A percentile compares a stretch with the other conserved stretches of the same genome.
These are phyloP conservation scores for Aspergillus nanangensis DNA, from an alignment of 495 filamentous ascomycete genomes.

Conservation along the genomic window DNA sequence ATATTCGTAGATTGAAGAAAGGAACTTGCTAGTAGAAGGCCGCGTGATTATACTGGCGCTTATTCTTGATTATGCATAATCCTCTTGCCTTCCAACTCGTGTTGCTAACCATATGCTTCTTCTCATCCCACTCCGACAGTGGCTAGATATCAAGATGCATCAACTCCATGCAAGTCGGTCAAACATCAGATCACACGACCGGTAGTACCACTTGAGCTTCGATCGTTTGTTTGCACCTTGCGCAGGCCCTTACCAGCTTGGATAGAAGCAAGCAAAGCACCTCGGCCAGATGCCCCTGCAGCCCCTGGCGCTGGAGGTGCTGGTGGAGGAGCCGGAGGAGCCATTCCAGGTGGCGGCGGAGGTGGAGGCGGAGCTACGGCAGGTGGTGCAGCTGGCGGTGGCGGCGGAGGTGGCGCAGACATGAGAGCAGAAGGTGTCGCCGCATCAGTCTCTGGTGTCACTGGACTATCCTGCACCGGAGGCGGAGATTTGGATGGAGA, in stretches of 20 bases:
- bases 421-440: constrained; percentile 12
- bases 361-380: constrained; percentile 30
- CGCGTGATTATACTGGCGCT: too few species aligned
- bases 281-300: constrained; percentile 37
- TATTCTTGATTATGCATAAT: too few species aligned
- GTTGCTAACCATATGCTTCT: too few species aligned
- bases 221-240: constrained; percentile 84
- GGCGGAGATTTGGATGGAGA: constrained; percentile 38
- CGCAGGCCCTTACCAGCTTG: constrained; percentile 69
- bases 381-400: constrained; percentile 31
- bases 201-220: constrained; percentile 62
- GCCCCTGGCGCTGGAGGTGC: constrained; percentile 41
- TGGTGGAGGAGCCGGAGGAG: constrained; percentile 48
- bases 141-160: too few species aligned
- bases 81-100: too few species aligned
- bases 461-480: constrained; percentile 32
- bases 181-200: constrained; percentile 67
- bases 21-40: too few species aligned
- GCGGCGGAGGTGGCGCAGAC: constrained; percentile 23
- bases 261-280: constrained; percentile 75
- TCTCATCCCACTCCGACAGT: too few species aligned
- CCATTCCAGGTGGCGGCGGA: constrained; percentile 34
- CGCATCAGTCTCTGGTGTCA: constrained; percentile 6
- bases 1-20: too few species aligned
- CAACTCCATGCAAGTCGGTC: too few species aligned